Evolutionary conservation across 2,329 filamentous ascomycete genomes (phyloP).

Genomic region (Cercospora zeina): DNA sequence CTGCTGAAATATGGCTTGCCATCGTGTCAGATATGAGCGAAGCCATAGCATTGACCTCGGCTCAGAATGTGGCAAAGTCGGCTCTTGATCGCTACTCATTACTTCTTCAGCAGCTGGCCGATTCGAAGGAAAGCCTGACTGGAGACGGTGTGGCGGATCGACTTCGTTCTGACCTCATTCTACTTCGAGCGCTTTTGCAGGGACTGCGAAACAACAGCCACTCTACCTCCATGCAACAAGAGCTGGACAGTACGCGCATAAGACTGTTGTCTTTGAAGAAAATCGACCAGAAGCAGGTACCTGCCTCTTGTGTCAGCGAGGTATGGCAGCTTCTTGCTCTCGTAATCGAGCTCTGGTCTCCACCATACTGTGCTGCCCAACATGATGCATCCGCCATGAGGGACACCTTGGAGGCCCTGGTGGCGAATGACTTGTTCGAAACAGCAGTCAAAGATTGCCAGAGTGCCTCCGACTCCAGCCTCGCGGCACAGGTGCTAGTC

Average conservation of each 20-base stretch:
- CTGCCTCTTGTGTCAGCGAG: background rate
- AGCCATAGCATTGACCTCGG: constrained; percentile 2
- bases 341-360: constrained; percentile 30
- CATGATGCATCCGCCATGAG: background rate
- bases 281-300: background rate
- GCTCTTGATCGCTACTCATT: background rate
- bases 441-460: constrained; percentile 16
- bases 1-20: background rate
- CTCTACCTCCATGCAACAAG: constrained; percentile 5
- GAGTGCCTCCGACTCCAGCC: background rate
- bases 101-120: constrained; percentile 3
- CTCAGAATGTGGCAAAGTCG: background rate
- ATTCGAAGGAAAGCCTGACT: background rate
- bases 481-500: constrained; percentile 23
- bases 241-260: constrained; percentile 8
- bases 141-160: background rate
- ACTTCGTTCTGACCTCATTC: constrained; percentile 11
- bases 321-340: constrained; percentile 28
- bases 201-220: constrained; percentile 12
- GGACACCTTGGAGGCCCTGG: background rate
- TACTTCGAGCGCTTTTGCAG: constrained; percentile 14
- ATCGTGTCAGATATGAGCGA: constrained; percentile 3
- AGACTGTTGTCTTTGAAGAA: background rate
- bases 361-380: constrained; percentile 19
- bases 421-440: constrained; percentile 20